Conservation (phyloP, 2,329 filamentous ascomycete species). For the Ophiostoma piceae region DNA sequence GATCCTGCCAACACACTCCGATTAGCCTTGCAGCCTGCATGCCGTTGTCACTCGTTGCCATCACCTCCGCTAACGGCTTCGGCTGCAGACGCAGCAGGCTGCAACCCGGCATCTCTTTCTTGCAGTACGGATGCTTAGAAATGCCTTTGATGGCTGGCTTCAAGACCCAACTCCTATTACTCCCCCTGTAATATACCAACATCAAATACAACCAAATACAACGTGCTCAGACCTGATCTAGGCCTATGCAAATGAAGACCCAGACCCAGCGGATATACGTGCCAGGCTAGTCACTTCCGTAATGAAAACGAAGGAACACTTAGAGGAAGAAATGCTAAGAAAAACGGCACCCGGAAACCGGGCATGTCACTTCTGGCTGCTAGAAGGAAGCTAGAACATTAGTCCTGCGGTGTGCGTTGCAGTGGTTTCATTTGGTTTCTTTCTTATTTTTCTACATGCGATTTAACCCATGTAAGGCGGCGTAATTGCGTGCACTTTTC, state of each 20-base stretch:
- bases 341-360: too few relatives aligned
- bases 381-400: not conserved
- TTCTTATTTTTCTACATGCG: not conserved
- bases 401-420: not conserved
- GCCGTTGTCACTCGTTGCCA: not conserved
- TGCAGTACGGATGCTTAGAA: not conserved
- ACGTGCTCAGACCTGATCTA: not conserved
- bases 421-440: not conserved
- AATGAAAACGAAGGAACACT: not conserved
- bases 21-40: not conserved
- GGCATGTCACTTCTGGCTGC: not conserved
- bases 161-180: not conserved
- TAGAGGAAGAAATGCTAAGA: too few relatives aligned
- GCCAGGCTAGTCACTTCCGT: not conserved
- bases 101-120: not conserved
- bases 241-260: too few relatives aligned
- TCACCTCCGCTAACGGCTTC: conserved; percentile 2
- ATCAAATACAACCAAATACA: not conserved
- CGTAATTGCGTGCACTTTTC: not conserved
- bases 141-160: not conserved
- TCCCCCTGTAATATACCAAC: not conserved
- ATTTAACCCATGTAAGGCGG: not conserved
- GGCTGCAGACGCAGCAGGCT: not conserved
- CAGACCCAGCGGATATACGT: too few relatives aligned
- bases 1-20: not conserved